Percentiles rank a stretch among this genome's conserved stretches.
Conservation (phyloP, 176 grass and related monocot species). For the Cenchrus fungigraminus region DNA sequence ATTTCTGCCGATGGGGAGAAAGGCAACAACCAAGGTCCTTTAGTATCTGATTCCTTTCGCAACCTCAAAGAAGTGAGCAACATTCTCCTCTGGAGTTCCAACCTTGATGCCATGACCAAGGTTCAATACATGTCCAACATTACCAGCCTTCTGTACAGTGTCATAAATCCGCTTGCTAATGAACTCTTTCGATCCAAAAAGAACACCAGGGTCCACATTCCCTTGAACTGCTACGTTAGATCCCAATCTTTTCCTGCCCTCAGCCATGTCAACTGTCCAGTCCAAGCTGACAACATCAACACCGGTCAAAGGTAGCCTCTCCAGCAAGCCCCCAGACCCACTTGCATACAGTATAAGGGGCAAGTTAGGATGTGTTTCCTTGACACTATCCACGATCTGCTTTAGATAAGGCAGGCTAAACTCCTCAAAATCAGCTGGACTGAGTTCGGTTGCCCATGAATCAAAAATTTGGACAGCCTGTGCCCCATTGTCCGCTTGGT, state of each 20-base stretch:
- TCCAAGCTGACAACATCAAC: slow-evolving; percentile 97
- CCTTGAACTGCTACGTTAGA: slow-evolving; percentile 86
- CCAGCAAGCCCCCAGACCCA: slow-evolving; percentile 90
- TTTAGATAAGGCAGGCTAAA: slow-evolving; percentile 95
- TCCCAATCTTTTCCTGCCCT: slow-evolving; percentile 87
- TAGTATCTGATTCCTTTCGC: slow-evolving; percentile 87
- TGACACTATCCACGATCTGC: slow-evolving; percentile 86
- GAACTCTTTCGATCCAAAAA: slow-evolving; percentile 96
- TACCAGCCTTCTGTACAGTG: slow-evolving; percentile 92
- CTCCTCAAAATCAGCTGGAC: slow-evolving; percentile 92
- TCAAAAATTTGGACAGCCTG: slow-evolving; percentile 98
- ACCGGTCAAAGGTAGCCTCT: slow-evolving; percentile 81
- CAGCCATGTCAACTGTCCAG: slow-evolving; percentile 97
- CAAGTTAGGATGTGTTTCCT: slow-evolving; percentile 79
- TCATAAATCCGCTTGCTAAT: slow-evolving; percentile 80
- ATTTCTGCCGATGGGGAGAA: slow-evolving; percentile 39
- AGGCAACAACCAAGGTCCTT: slow-evolving; percentile 35
- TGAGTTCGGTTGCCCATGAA: slow-evolving; percentile 97
- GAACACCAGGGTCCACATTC: slow-evolving; percentile 94
- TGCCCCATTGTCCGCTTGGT: slow-evolving; percentile 93
- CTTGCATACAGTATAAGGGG: slow-evolving; percentile 97
- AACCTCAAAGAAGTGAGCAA: slow-evolving; percentile 97
- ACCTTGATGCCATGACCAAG: slow-evolving; percentile 97
- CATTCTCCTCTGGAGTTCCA: slow-evolving; percentile 96
- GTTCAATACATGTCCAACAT: slow-evolving; percentile 79